These are phyloP conservation scores for Simmondsia chinensis DNA, from an alignment of 148 eudicot genomes.

Conservation along the genomic window DNA sequence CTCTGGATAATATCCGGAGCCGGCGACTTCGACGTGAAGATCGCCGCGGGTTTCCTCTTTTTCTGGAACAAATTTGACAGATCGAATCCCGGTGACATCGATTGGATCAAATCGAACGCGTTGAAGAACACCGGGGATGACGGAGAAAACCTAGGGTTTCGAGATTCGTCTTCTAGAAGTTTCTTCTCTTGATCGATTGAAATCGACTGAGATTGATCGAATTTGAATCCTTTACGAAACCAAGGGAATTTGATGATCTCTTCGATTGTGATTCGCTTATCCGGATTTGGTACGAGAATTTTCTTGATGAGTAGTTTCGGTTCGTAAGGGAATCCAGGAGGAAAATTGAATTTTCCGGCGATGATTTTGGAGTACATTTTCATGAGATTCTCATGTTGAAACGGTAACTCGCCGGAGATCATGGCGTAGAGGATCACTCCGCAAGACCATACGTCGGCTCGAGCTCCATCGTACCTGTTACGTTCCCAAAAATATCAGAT, in stretches of 20 bases:
- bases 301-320: slow-evolving; percentile 4
- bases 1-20: slow-evolving; percentile 10
- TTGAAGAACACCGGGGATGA: slow-evolving; percentile 16
- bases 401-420: slow-evolving; percentile 14
- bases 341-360: slow-evolving; percentile 4
- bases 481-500: no score
- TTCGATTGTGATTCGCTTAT: slow-evolving; percentile 5
- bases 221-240: slow-evolving; percentile 11
- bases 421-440: slow-evolving; percentile 18
- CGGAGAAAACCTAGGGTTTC: not conserved
- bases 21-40: slow-evolving; percentile 14
- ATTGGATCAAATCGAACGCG: slow-evolving; percentile 20
- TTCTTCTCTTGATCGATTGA: no score
- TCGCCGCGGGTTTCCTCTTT: slow-evolving; percentile 5
- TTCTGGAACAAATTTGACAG: slow-evolving; percentile 17
- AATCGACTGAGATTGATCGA: not conserved
- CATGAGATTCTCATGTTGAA: slow-evolving; percentile 16
- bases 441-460: slow-evolving; percentile 16
- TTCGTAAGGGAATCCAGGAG: slow-evolving; percentile 8
- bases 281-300: slow-evolving; percentile 4
- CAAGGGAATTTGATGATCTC: slow-evolving; percentile 18
- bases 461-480: slow-evolving; percentile 15
- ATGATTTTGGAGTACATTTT: slow-evolving; percentile 8
- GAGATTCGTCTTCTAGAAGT: not conserved
- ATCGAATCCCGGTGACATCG: slow-evolving; percentile 24